Evolutionary conservation across 108 stramenopile genomes (phyloP), one percentile per base, ranked within the genome.

Genomic region (Nannochloropsis gaditana): DNA sequence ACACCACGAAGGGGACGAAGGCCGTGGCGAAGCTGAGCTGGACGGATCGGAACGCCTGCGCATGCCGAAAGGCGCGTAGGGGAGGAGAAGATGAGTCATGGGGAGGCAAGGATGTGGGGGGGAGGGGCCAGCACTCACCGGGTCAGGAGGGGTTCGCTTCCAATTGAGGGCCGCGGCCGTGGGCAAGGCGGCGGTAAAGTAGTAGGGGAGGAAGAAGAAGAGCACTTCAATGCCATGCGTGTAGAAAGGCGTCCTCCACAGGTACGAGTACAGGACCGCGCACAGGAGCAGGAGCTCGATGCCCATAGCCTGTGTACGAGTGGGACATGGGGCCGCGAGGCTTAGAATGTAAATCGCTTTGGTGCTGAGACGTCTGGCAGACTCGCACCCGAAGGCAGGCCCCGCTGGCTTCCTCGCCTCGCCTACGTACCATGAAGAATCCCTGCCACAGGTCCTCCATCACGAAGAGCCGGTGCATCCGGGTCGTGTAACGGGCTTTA

Each of bases 171-270:
- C 59, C 5, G 59, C n/a, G 59, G 19, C 59, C 19, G 59, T 73
- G 15, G 59, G 59, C 8, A 73, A 73, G 59, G 8, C 59, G 8
- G 59, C 59, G 2, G 59, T 73, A n/a, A 73, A 73, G n/a, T 73
- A 73, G n/a, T 73, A 73, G 19, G 59, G 59, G 59, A 73, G 59
- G 59, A 73, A 73, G 8, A n/a, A 73, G 59, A 73, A 15, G 8
- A 73, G 59, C 59, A 73, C 59, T n/a, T 73, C 59, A 8, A 73
- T n/a, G 5, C 59, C 59, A n/a, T 73, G 59, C 3, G 1, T 73
- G 59, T n/a, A 73, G 59, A 73, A 73, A n/a, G 59, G 59, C n/a
- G 59, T 73, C 59, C n/a, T 73, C 59, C 59, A 73, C 59, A 73
- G n/a, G 59, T 73, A 73, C 2, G 59, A 15, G 59, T 73, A 73